Percentiles rank a stretch among this genome's conserved stretches.
Conservation (phyloP, 2,329 filamentous ascomycete species). For the Cercospora citrullina region DNA sequence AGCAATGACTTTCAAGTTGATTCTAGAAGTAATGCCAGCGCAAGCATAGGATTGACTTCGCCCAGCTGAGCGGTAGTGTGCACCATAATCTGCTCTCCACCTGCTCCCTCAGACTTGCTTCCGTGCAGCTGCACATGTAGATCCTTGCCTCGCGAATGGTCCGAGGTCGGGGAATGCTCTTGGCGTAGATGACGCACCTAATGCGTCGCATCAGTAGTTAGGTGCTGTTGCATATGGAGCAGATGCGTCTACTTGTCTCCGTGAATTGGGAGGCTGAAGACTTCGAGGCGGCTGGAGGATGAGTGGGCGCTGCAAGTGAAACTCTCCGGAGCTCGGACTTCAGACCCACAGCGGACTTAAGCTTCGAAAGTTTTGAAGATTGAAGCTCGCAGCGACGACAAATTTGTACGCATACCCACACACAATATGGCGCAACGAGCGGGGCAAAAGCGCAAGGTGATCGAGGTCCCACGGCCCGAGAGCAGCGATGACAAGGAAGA, state of each 20-base stretch:
- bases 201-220: background rate
- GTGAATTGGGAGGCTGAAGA: background rate
- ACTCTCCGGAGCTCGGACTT: background rate
- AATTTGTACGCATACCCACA: background rate
- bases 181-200: background rate
- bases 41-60: background rate
- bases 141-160: constrained; percentile 3
- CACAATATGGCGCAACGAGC: constrained; percentile 33
- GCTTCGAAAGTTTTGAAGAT: constrained; percentile 13
- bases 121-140: constrained; percentile 1
- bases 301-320: background rate
- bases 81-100: constrained; percentile 2
- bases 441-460: constrained; percentile 48
- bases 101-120: background rate
- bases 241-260: background rate
- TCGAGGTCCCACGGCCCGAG: constrained; percentile 38
- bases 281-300: background rate
- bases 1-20: background rate
- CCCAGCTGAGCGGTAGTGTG: background rate
- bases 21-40: background rate
- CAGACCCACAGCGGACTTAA: background rate
- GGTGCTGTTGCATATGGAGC: background rate
- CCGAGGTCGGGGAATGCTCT: background rate
- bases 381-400: constrained; percentile 24
- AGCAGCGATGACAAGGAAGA: constrained; percentile 40